Evolutionary conservation across 1,284 basidiomycete genomes (phyloP), one percentile per base, ranked within the genome.

Genomic region (Ustilago tritici): DNA sequence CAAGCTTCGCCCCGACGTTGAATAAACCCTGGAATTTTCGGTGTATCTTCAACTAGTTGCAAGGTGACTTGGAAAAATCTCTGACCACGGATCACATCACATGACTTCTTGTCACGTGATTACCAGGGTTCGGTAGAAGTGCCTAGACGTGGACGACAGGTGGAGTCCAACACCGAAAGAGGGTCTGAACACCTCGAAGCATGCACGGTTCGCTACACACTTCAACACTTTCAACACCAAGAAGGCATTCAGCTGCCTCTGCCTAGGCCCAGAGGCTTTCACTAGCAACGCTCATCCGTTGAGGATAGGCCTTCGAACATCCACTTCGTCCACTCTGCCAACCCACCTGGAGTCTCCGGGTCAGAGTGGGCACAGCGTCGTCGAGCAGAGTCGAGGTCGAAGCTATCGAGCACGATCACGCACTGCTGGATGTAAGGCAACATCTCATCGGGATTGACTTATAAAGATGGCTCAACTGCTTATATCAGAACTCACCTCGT

Each of bases 401-500:
- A 31, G 49, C 43, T 19, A 19, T 9, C 11, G 3, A 19, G 4
- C 17, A n/a, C 43, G 5, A 46, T 19, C n/a, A 46, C 43, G 19
- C 17, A 17, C 7, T 6, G n/a, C 10, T 11, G 14, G 14, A n/a
- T 4, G 43, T 17, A 19, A 19, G 14, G n/a, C 43, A 19, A 46
- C 7, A 19, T 19, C 10, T 46, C 19, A 7, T 11, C 8, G 11
- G 43, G 43, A n/a, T 28, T n/a, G 28, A 11, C 19, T 56, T 9
- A 47, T 23, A 34, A 60, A 6, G 11, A 83, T 84, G 83, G 82
- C 83, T 17, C 79, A 81, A 55, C 80, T 84, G 9, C 72, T 86
- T 54, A 71, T 76, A 34, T 65, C 82, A 6, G 84, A 86, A 61
- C 80, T 86, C 64, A 78, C 79, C 55, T 75, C 78, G 50, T 68